These are phyloP conservation scores for Eutrema japonicum DNA, from an alignment of 345 rosid genomes.

Conservation along the genomic window DNA sequence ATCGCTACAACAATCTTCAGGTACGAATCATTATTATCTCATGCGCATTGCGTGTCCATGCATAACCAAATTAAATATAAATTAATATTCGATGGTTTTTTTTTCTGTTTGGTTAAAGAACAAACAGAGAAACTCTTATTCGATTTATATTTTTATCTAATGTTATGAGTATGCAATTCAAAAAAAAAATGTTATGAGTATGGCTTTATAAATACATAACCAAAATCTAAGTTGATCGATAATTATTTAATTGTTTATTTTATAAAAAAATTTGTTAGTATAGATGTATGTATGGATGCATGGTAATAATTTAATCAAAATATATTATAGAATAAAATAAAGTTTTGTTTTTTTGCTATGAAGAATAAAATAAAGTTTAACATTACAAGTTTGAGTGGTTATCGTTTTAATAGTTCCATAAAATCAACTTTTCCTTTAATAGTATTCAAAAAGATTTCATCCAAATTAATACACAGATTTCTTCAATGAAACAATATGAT, in stretches of 20 bases:
- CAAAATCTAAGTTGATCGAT: no score
- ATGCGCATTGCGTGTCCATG: constrained; percentile 20
- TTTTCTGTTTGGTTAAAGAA: no score
- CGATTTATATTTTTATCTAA: not conserved
- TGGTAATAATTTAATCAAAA: no score
- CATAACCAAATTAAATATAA: constrained; percentile 5
- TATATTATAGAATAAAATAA: not conserved
- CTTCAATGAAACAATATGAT: not conserved
- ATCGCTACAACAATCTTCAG: constrained; percentile 96
- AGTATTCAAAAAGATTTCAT: not conserved
- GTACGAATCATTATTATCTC: constrained; percentile 42
- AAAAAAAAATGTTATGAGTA: no score
- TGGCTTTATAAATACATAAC: not conserved
- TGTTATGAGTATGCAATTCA: not conserved
- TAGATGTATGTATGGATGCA: not conserved
- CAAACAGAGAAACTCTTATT: no score
- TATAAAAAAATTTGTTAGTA: not conserved
- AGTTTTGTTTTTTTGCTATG: no score
- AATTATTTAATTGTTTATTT: no score
- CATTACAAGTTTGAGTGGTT: not conserved
- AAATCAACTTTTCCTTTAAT: not conserved
- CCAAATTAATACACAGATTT: not conserved
- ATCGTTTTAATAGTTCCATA: not conserved
- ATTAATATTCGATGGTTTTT: not conserved
- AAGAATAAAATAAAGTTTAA: not conserved